Percentiles rank a stretch among this genome's conserved stretches.
Conservation (phyloP, 1,284 basidiomycete species). For the Entoloma clypeatum region DNA sequence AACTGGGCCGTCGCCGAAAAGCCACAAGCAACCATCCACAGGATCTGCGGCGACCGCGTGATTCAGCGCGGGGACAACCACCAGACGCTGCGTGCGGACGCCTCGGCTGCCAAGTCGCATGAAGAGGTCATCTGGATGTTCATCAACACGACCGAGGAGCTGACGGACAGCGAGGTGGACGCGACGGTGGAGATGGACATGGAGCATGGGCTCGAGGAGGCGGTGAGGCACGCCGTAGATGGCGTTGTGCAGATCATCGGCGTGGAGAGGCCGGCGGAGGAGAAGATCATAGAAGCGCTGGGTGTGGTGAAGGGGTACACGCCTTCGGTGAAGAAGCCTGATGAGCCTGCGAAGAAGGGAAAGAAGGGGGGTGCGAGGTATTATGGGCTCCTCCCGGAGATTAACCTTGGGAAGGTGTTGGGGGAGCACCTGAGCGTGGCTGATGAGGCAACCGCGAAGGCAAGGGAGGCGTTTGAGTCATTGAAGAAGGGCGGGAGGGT, state of each 20-base stretch:
- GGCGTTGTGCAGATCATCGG: constrained; percentile 50
- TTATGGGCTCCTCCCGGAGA: constrained; percentile 74
- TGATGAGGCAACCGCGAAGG: constrained; percentile 15
- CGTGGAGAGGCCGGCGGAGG: constrained; percentile 50
- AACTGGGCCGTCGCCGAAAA: constrained; percentile 64
- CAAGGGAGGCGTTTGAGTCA: constrained; percentile 37
- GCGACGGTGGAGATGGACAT: constrained; percentile 67
- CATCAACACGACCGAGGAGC: constrained; percentile 62
- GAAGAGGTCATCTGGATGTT: constrained; percentile 84
- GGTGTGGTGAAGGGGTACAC: constrained; percentile 49
- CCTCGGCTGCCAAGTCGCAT: constrained; percentile 46
- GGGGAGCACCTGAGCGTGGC: constrained; percentile 23
- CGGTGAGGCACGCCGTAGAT: constrained; percentile 58
- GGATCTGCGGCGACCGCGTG: constrained; percentile 77
- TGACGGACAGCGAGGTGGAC: constrained; percentile 63
- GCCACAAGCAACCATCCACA: constrained; percentile 56
- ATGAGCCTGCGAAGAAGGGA: constrained; percentile 33
- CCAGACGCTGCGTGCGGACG: constrained; percentile 72
- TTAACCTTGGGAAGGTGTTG: constrained; percentile 55
- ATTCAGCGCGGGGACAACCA: constrained; percentile 76
- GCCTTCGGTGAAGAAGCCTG: constrained; percentile 35
- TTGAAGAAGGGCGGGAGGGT: constrained; percentile 52
- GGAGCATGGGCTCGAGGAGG: constrained; percentile 44
- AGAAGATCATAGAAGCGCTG: constrained; percentile 60
- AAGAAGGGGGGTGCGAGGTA: constrained; percentile 47